These are phyloP conservation scores for Nymphaea colorata DNA, from an alignment of 164 flowering plant species.

Conservation along the genomic window DNA sequence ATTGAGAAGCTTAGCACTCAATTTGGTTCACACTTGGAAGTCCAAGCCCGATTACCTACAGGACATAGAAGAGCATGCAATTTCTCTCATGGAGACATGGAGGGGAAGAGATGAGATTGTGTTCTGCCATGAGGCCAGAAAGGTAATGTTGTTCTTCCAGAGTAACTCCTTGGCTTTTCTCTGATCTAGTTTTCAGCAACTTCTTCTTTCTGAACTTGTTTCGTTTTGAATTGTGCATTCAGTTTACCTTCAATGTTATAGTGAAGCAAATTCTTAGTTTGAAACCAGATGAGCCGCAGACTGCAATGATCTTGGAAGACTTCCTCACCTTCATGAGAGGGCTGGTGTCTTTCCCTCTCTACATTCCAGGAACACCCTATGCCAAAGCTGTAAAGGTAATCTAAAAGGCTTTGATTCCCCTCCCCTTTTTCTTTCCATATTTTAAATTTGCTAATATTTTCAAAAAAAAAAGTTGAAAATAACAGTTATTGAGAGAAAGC, in stretches of 20 bases:
- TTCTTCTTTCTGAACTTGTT: background rate
- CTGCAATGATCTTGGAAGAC: constrained; percentile 38
- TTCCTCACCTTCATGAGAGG: constrained; percentile 61
- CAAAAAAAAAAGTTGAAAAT: too few species aligned
- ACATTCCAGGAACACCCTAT: constrained; percentile 48
- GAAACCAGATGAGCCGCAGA: constrained; percentile 46
- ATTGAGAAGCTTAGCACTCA: constrained; percentile 30
- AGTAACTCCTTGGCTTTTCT: background rate
- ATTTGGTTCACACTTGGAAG: constrained; percentile 29
- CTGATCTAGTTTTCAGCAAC: background rate
- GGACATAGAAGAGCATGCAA: constrained; percentile 27
- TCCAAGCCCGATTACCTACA: constrained; percentile 25
- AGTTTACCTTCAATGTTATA: constrained; percentile 57
- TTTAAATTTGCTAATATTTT: background rate
- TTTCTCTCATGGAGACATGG: constrained; percentile 45
- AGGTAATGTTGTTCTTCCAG: constrained; percentile 15
- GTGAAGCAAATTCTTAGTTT: constrained; percentile 48
- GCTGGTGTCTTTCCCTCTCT: constrained; percentile 49
- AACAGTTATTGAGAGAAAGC: too few species aligned
- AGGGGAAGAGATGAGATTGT: constrained; percentile 17
- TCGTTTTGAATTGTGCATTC: constrained; percentile 6
- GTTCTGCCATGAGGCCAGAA: constrained; percentile 43
- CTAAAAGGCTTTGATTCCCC: background rate
- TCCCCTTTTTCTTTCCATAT: background rate
- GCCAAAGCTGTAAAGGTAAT: constrained; percentile 63